Base-by-base conservation (phyloP, 805 yeast species). In the Candida mattraensis region DNA sequence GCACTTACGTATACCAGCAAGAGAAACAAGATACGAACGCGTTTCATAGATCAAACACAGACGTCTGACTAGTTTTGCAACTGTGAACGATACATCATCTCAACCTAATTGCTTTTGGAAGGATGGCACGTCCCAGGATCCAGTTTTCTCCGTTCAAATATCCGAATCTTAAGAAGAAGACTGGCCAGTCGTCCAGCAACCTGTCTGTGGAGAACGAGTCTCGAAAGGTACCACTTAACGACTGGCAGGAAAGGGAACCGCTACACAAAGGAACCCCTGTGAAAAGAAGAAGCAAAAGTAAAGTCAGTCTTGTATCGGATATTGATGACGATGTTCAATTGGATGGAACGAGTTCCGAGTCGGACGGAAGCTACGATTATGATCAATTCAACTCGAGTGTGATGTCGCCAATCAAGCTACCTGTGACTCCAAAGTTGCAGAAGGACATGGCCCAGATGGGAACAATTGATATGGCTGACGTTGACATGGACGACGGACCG, bases 81-180 rank as follows among this genome's bases (percentile, higher is more conserved):
- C n/a, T n/a, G n/a, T n/a, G n/a, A n/a, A n/a, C n/a, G n/a, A n/a
- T n/a, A n/a, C n/a, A n/a, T n/a, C n/a, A n/a, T n/a, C n/a, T n/a
- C n/a, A n/a, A n/a, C n/a, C n/a, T n/a, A n/a, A n/a, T n/a, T 29
- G 24, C 24, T 8, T 13, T 24, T 11, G 11, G 22, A 8, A 13
- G n/a, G 10, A 47, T 48, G 52, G 47, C 39, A 21, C 37, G 52
- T 33, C 52, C 43, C 13, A 43, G 46, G 14, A 48, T 48, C 28
- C 47, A 43, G 34, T 48, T 48, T 24, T 48, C 52, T 18, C 52
- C 52, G 12, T 48, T 45, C 35, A 40, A 39, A 27, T 43, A 42
- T 21, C 50, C 50, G 17, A 40, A 16, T 18, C n/a, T 36, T 26
- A 30, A 35, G 11, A 37, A 40, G 26, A 8, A 33, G 2, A 35